phyloP scores from a whole-genome alignment of 306 rosid genomes.

The Ochetophila trinervis region DNA sequence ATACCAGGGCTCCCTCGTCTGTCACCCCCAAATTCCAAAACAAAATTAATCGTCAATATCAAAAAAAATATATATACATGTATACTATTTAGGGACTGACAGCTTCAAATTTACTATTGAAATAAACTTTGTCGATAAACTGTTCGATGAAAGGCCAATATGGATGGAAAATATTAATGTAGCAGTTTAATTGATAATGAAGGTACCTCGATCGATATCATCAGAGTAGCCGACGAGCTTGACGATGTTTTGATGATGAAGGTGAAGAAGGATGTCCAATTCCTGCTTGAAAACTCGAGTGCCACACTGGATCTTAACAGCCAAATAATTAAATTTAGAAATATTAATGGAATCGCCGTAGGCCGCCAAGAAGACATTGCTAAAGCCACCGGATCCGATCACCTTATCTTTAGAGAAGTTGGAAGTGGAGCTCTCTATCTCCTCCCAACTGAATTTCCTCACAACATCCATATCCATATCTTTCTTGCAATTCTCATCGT shows the following conservation, averaged over 20 bases:
- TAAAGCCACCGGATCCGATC: conserved; percentile 49
- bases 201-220: conserved; percentile 24
- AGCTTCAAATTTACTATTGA: too few species aligned
- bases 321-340: neutral
- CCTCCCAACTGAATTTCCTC: conserved; percentile 37
- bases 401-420: conserved; percentile 31
- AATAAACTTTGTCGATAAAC: too few species aligned
- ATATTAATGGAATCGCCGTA: neutral
- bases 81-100: too few species aligned
- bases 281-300: conserved; percentile 42
- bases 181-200: too few species aligned
- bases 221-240: conserved; percentile 38
- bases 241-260: conserved; percentile 36
- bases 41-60: neutral
- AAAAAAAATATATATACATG: neutral
- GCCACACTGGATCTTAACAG: conserved; percentile 36
- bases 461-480: neutral
- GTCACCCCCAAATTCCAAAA: neutral
- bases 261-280: conserved; percentile 34
- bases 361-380: conserved; percentile 39
- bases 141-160: too few species aligned
- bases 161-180: too few species aligned
- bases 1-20: conserved; percentile 43
- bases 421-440: conserved; percentile 31
- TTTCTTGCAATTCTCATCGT: neutral